A percentile compares a stretch with the other conserved stretches of the same genome.
Evolutionary conservation across 345 rosid species (phyloP).

Genomic region (Eucalyptus leucophloia): DNA sequence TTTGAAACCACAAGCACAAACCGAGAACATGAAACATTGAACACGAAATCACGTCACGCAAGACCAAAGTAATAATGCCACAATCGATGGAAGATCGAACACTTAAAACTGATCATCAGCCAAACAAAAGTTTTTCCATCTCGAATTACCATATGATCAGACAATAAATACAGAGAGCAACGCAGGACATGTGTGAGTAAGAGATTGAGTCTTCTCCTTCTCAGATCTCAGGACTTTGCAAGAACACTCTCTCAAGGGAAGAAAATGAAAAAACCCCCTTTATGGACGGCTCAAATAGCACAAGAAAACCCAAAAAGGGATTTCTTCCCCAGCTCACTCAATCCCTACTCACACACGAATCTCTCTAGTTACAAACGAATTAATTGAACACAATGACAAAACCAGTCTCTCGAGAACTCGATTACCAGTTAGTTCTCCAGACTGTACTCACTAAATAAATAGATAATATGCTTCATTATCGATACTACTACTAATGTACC

Average conservation of each 20-base stretch:
- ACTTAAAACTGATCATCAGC: background rate
- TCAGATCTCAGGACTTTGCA: background rate
- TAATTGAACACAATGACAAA: background rate
- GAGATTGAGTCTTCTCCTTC: background rate
- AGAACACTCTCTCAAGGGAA: background rate
- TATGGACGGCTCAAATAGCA: constrained; percentile 59
- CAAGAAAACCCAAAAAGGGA: constrained; percentile 45
- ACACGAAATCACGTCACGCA: background rate
- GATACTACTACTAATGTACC: background rate
- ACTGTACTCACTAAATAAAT: background rate
- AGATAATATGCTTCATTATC: background rate
- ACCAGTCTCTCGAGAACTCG: background rate
- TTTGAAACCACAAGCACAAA: background rate
- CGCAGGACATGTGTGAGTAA: background rate
- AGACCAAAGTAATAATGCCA: background rate
- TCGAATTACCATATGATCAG: background rate
- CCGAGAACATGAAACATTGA: background rate
- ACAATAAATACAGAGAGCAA: background rate
- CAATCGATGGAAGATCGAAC: background rate
- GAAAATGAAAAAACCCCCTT: constrained; percentile 4
- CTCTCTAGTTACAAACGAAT: background rate
- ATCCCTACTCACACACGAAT: background rate
- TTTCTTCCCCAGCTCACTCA: background rate
- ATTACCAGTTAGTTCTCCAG: constrained; percentile 2
- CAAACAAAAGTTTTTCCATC: background rate